Conservation (phyloP, 2,329 filamentous ascomycete genomes). For the Alternaria sp. region DNA sequence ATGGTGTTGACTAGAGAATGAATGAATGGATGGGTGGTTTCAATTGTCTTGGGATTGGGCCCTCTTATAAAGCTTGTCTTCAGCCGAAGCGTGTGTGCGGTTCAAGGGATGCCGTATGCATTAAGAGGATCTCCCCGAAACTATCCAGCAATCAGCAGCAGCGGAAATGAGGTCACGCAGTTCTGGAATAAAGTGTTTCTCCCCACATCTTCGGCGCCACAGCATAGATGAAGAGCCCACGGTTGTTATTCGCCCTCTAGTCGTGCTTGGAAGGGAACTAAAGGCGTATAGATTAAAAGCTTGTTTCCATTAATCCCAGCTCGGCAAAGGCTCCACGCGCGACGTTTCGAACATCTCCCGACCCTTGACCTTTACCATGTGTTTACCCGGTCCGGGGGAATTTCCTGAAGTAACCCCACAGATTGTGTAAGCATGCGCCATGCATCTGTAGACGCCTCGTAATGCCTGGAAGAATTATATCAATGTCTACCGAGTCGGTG, state of each 20-base stretch:
- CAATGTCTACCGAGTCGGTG: background rate
- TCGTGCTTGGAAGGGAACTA: background rate
- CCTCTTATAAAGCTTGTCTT: conserved; percentile 12
- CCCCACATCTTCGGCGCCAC: conserved; percentile 14
- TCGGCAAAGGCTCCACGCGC: conserved; percentile 6
- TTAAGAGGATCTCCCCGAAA: conserved; percentile 5
- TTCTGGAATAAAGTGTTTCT: conserved; percentile 12
- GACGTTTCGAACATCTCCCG: conserved; percentile 8
- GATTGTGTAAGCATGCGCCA: background rate
- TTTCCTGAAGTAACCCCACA: conserved; percentile 4
- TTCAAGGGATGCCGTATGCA: conserved; percentile 11
- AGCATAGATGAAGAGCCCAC: conserved; percentile 5
- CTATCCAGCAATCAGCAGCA: conserved; percentile 12
- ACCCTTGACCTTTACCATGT: conserved; percentile 16
- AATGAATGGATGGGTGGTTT: background rate
- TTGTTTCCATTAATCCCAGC: conserved; percentile 18
- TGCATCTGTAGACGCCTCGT: background rate
- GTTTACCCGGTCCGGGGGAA: conserved; percentile 13
- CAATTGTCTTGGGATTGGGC: background rate
- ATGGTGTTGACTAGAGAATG: conserved; percentile 19
- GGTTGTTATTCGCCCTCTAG: background rate
- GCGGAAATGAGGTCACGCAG: conserved; percentile 6
- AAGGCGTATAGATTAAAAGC: conserved; percentile 12
- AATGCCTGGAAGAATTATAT: background rate
- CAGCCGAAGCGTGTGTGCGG: conserved; percentile 6